phyloP scores from a whole-genome alignment of 2,329 filamentous ascomycete species.

The Penicillium occitanis region DNA sequence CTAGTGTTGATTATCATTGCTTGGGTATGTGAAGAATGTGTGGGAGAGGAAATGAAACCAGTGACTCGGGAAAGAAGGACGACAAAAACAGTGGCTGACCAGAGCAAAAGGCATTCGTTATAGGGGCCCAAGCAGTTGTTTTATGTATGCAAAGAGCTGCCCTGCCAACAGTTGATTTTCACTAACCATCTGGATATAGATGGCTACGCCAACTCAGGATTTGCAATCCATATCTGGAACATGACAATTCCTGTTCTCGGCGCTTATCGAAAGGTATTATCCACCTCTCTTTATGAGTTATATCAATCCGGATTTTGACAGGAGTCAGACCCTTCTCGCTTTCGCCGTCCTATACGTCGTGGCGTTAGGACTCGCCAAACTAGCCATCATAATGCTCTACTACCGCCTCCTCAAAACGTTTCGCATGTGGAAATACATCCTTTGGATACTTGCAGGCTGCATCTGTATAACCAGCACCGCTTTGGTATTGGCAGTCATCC shows the following conservation, averaged over 20 bases:
- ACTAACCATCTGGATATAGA: neutral
- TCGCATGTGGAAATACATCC: neutral
- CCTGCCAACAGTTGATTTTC: neutral
- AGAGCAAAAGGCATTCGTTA: neutral
- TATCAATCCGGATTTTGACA: neutral
- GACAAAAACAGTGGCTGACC: neutral
- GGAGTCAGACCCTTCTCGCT: neutral
- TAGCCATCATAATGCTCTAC: neutral
- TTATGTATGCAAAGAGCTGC: neutral
- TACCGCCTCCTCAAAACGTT: neutral
- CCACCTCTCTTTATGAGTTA: neutral
- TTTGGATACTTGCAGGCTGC: neutral
- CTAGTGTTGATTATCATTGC: neutral
- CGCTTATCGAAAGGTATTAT: neutral
- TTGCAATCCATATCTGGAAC: neutral
- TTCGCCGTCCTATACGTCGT: neutral
- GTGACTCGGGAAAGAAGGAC: neutral
- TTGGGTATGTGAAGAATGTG: neutral
- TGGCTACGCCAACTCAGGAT: neutral
- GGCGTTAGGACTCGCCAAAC: neutral
- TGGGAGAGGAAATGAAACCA: neutral
- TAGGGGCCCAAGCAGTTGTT: neutral
- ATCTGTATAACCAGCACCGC: neutral
- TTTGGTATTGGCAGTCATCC: neutral
- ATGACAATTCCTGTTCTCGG: neutral